These are phyloP conservation scores for Solanum hybrid DNA, from an alignment of 305 asterid species.

Conservation along the genomic window DNA sequence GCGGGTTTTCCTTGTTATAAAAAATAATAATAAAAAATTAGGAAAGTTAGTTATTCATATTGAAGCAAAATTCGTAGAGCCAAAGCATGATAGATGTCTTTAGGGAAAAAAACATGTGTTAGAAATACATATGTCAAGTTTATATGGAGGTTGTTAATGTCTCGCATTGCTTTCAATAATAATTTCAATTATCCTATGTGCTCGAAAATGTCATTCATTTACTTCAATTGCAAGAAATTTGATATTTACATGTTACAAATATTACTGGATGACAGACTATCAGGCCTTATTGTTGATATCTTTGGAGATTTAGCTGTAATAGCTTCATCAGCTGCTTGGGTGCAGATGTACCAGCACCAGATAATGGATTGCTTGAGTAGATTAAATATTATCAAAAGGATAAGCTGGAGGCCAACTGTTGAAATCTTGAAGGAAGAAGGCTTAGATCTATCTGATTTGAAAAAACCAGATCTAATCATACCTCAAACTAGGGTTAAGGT, in stretches of 20 bases:
- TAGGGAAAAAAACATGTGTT: neutral
- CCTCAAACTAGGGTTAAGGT: constrained; percentile 59
- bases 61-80: neutral
- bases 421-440: constrained; percentile 98
- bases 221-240: neutral
- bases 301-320: constrained; percentile 90
- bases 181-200: neutral
- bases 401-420: constrained; percentile 78
- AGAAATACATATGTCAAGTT: neutral
- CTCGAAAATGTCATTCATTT: neutral
- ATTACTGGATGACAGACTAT: constrained; percentile 46
- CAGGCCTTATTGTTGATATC: constrained; percentile 84
- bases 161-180: neutral
- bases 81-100: neutral
- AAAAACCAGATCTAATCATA: constrained; percentile 25
- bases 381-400: constrained; percentile 41
- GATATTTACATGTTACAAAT: neutral
- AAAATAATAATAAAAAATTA: too few relatives aligned
- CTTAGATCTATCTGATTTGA: constrained; percentile 41
- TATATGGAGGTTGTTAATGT: neutral
- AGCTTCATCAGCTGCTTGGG: constrained; percentile 99
- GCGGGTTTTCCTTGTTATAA: neutral
- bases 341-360: constrained; percentile 75
- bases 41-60: neutral
- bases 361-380: constrained; percentile 45